phyloP scores from a whole-genome alignment of 805 yeast species.

The Teunomyces aglyptinius region DNA sequence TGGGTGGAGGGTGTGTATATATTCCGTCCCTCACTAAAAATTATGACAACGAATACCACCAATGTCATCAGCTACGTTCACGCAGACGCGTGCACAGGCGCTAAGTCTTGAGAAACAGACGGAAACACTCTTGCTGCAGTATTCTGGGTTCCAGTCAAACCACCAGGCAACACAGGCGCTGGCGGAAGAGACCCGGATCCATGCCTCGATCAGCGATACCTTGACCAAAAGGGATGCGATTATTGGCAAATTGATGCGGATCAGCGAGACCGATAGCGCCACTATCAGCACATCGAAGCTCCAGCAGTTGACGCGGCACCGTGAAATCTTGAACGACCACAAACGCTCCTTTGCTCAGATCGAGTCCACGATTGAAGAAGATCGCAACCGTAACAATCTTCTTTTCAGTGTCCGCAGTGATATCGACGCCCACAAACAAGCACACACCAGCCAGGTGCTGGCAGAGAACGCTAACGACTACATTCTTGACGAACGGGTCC shows the following conservation, averaged over 20 bases:
- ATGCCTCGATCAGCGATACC: slow-evolving; percentile 21
- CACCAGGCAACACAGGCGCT: slow-evolving; percentile 17
- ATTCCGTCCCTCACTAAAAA: not conserved
- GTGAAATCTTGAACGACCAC: slow-evolving; percentile 72
- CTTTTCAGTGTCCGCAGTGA: slow-evolving; percentile 76
- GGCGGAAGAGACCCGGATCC: slow-evolving; percentile 24
- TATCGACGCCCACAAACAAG: slow-evolving; percentile 63
- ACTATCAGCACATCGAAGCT: slow-evolving; percentile 66
- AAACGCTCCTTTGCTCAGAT: slow-evolving; percentile 60
- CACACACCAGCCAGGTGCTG: slow-evolving; percentile 17
- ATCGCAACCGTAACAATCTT: slow-evolving; percentile 72
- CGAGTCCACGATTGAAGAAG: slow-evolving; percentile 59
- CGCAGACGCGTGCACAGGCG: slow-evolving; percentile 66
- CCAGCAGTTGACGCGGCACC: slow-evolving; percentile 81
- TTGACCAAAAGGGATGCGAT: slow-evolving; percentile 48
- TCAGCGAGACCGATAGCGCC: slow-evolving; percentile 51
- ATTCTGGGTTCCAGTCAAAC: slow-evolving; percentile 28
- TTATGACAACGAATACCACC: not conserved
- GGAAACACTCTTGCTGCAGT: slow-evolving; percentile 49
- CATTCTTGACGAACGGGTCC: slow-evolving; percentile 69
- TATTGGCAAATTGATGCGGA: slow-evolving; percentile 49
- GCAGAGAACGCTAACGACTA: slow-evolving; percentile 59
- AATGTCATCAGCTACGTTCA: slow-evolving; percentile 48
- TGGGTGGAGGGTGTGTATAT: not conserved
- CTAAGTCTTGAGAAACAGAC: slow-evolving; percentile 71